Evolutionary conservation across 2,329 filamentous ascomycete species (phyloP).

Genomic region (Talaromyces piceae): DNA sequence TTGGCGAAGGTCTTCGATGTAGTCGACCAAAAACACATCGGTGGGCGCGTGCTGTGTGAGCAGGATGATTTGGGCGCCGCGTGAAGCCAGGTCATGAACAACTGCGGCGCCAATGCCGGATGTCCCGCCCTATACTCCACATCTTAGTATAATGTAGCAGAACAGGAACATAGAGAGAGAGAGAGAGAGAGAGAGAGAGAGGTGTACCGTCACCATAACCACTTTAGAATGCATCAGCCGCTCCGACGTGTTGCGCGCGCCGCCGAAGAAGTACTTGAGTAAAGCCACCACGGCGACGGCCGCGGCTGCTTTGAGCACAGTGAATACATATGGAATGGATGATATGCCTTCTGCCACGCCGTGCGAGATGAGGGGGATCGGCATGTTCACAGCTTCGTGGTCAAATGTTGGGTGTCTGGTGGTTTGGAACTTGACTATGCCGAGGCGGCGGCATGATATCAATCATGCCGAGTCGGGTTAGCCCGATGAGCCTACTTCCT

Average conservation of each 20-base stretch:
- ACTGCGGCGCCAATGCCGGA: constrained; percentile 81
- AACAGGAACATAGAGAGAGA: too few relatives aligned
- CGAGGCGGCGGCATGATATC: background rate
- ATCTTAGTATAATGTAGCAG: too few relatives aligned
- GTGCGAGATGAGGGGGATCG: constrained; percentile 52
- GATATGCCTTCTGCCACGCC: constrained; percentile 48
- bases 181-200: background rate
- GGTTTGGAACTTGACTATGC: background rate
- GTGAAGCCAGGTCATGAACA: constrained; percentile 63
- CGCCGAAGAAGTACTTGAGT: constrained; percentile 70
- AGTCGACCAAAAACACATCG: constrained; percentile 86
- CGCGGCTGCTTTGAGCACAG: constrained; percentile 46
- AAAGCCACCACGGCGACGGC: constrained; percentile 47
- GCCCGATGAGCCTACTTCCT: too few relatives aligned
- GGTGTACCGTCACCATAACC: constrained; percentile 72
- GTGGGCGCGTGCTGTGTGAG: constrained; percentile 73
- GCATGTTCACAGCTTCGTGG: too few relatives aligned
- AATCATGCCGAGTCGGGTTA: background rate
- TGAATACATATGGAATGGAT: constrained; percentile 47
- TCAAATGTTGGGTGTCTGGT: background rate
- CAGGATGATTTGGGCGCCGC: constrained; percentile 85
- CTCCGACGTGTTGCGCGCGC: constrained; percentile 66
- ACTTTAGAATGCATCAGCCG: constrained; percentile 89
- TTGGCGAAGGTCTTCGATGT: constrained; percentile 77
- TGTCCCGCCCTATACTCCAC: constrained; percentile 87